Evolutionary conservation across 176 grass and related monocot genomes (phyloP).

Genomic region (Phyllostachys edulis): DNA sequence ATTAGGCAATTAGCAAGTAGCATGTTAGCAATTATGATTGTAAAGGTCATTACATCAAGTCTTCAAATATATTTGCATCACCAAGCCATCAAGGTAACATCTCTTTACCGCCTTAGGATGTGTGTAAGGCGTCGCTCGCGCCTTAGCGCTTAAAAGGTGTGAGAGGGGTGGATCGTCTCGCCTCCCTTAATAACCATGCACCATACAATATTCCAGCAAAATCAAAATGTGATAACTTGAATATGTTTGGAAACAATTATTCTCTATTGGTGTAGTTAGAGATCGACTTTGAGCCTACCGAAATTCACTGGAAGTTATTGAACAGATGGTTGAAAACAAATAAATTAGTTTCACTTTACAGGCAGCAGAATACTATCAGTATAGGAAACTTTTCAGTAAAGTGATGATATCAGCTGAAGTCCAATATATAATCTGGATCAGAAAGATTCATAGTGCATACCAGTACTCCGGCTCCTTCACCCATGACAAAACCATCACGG

Average conservation of each 20-base stretch:
- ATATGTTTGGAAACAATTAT: neutral
- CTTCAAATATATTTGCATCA: too few species aligned
- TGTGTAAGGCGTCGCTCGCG: too few species aligned
- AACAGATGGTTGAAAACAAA: neutral
- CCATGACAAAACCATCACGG: conserved; percentile 99
- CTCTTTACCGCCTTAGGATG: too few species aligned
- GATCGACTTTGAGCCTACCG: neutral
- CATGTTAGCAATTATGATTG: too few species aligned
- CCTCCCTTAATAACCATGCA: too few species aligned
- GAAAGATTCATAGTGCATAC: conserved; percentile 38
- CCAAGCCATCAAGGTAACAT: too few species aligned
- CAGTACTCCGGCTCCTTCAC: conserved; percentile 96
- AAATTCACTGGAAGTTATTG: neutral
- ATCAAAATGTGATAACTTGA: neutral
- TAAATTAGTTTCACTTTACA: neutral
- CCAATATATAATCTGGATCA: conserved; percentile 11
- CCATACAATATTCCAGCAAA: neutral
- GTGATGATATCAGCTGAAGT: neutral
- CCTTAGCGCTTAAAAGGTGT: too few species aligned
- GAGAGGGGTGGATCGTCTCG: too few species aligned
- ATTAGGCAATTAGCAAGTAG: too few species aligned
- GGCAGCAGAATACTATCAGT: neutral
- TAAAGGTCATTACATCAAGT: too few species aligned
- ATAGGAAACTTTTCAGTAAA: conserved; percentile 9
- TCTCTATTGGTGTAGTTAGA: neutral